Evolutionary conservation across 192 early-diverging fungal species (phyloP).

Genomic region (Chytriomyces sp.): DNA sequence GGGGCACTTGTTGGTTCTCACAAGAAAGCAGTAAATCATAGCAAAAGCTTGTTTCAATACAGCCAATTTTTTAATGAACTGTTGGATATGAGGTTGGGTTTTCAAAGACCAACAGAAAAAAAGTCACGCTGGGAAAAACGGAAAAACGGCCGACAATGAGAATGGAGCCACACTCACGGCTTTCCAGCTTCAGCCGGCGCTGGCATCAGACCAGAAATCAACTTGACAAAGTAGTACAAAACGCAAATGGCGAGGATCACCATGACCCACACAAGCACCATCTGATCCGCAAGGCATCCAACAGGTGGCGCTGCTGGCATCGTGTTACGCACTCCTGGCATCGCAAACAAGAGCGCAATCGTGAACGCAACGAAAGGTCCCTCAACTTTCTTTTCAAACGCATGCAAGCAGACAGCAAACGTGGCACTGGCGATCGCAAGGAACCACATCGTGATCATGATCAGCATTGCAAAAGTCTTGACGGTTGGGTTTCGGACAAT

Average conservation of each 20-base stretch:
- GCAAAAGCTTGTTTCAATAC: no score
- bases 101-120: no score
- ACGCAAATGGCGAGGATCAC: not conserved
- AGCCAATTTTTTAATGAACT: no score
- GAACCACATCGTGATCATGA: conserved; percentile 4
- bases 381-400: not conserved
- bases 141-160: no score
- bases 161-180: no score
- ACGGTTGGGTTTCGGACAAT: not conserved
- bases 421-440: not conserved
- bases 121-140: no score
- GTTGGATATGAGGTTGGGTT: no score
- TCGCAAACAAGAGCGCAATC: not conserved
- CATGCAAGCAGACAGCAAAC: not conserved
- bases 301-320: conserved; percentile 3
- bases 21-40: no score
- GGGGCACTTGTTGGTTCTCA: no score
- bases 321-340: conserved; percentile 1
- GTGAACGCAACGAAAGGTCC: not conserved
- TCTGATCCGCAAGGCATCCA: not conserved
- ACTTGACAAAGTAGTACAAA: not conserved
- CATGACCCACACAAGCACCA: not conserved
- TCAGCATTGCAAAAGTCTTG: not conserved
- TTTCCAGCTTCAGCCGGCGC: no score
- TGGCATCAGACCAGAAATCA: not conserved